Evolutionary conservation across 2,329 filamentous ascomycete genomes (phyloP).

Genomic region (Ascochyta lentis): DNA sequence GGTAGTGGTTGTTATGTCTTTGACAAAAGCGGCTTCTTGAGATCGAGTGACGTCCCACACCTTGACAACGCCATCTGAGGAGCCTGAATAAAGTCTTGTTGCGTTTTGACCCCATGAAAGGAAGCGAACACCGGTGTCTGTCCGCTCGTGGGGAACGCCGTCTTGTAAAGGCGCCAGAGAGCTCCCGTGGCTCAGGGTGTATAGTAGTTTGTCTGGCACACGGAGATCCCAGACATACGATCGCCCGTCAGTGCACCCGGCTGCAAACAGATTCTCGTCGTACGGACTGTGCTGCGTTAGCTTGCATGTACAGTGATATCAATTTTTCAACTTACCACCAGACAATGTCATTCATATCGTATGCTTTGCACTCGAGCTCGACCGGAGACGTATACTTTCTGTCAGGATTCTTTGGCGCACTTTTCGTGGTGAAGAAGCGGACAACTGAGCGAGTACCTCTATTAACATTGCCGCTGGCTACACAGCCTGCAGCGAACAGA

Average conservation of each 20-base stretch:
- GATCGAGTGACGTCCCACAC: conserved; percentile 64
- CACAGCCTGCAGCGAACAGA: conserved; percentile 62
- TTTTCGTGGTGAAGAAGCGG: conserved; percentile 56
- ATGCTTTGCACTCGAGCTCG: conserved; percentile 63
- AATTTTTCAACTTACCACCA: conserved; percentile 50
- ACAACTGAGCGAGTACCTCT: conserved; percentile 57
- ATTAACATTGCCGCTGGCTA: conserved; percentile 47
- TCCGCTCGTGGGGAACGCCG: conserved; percentile 53
- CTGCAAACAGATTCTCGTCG: conserved; percentile 60
- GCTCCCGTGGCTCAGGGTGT: conserved; percentile 58
- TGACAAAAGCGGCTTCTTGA: conserved; percentile 58
- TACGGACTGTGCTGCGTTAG: conserved; percentile 46
- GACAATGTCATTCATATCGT: conserved; percentile 67
- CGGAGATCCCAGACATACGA: conserved; percentile 68
- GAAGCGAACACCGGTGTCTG: conserved; percentile 65
- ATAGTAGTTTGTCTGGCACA: conserved; percentile 53
- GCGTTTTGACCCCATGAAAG: conserved; percentile 63
- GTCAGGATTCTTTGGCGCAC: conserved; percentile 29
- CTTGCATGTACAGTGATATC: neutral
- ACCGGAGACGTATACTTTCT: conserved; percentile 41
- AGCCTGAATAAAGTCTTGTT: conserved; percentile 64
- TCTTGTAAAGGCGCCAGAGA: conserved; percentile 59
- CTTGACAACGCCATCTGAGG: conserved; percentile 67
- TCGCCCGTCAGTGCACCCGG: conserved; percentile 65
- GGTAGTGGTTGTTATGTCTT: conserved; percentile 57